Evolutionary conservation across 306 rosid genomes (phyloP), one percentile per base, ranked within the genome.

Genomic region (Acmispon strigosus): DNA sequence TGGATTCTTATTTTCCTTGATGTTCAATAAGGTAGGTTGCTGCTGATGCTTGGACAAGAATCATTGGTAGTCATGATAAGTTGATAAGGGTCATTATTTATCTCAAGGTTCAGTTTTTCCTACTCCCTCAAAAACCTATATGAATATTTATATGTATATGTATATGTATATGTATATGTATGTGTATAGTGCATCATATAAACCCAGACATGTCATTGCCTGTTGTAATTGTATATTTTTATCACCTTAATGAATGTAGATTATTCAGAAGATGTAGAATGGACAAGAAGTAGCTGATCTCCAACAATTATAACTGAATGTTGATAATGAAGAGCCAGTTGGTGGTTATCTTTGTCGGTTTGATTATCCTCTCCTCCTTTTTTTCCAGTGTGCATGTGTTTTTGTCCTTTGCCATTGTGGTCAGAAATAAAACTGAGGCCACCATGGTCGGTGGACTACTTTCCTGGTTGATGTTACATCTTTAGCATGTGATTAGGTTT

Each of bases 11-110:
- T 70, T 74, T 80, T 66, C 73, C 74, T 85, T 44, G 37, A 44
- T 77, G 64, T 66, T 75, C 80, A 81, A 77, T 78, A 74, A 79
- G 89, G 90, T 80, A 83, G 89, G 85, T 77, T 82, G 78, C 84
- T 80, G 86, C 77, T 78, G 79, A 65, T 76, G 83, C 63, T 80
- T 71, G 85, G 81, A 80, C 82, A 82, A 79, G 75, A 59, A 70
- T 74, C 45, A 48, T 69, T 79, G 73, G 63, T 56, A 74, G 77
- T 32, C 37, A 32, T 32, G 34, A 32, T 72, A n/a, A n/a, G n/a
- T n/a, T n/a, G 48, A 67, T 48, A 44, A 19, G 56, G 9, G 14
- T 70, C 57, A 60, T 76, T 60, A 82, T 72, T 73, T 18, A 24
- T 64, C 59, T 66, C 81, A 73, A 85, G 86, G 84, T 85, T 77